Percentiles rank a stretch among this genome's conserved stretches.
These are phyloP conservation scores for Selaginella moellendorffii DNA, from an alignment of 75 land plant species.

Conservation along the genomic window DNA sequence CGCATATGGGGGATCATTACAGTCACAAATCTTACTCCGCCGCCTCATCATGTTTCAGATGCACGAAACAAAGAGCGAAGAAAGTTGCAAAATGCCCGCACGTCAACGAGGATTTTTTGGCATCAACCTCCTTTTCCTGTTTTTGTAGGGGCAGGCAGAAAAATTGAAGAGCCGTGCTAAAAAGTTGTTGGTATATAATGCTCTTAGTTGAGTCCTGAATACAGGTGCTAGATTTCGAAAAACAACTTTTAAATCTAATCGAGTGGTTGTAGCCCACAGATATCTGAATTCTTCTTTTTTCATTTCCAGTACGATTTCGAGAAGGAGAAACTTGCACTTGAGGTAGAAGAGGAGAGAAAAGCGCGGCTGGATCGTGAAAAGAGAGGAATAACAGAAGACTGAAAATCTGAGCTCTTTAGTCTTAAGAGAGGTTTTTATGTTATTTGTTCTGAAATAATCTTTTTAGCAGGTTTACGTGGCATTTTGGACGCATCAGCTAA, in stretches of 20 bases:
- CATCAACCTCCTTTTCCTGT: no score
- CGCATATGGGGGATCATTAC: no score
- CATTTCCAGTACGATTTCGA: slow-evolving; percentile 3
- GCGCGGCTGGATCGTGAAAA: neutral
- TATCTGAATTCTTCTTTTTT: no score
- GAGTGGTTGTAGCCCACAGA: no score
- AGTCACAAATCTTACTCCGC: no score
- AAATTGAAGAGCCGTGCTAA: slow-evolving; percentile 78
- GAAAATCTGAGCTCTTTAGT: neutral
- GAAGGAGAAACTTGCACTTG: neutral
- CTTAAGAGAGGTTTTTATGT: no score
- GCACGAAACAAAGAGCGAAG: slow-evolving; percentile 96
- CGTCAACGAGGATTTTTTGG: slow-evolving; percentile 85
- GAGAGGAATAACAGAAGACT: neutral
- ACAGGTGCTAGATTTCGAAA: neutral
- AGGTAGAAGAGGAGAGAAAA: slow-evolving; percentile 2
- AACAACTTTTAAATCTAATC: neutral
- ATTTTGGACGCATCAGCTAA: neutral
- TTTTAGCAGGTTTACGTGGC: slow-evolving; percentile 9
- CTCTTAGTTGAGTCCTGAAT: no score
- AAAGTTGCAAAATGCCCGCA: slow-evolving; percentile 88
- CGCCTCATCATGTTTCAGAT: slow-evolving; percentile 45
- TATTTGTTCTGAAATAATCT: neutral
- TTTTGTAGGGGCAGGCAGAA: slow-evolving; percentile 60
- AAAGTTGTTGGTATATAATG: slow-evolving; percentile 76